Evolutionary conservation across 1,139 yeast genomes (phyloP), one percentile per base, ranked within the genome.

Genomic region (Meyerozyma sp.): DNA sequence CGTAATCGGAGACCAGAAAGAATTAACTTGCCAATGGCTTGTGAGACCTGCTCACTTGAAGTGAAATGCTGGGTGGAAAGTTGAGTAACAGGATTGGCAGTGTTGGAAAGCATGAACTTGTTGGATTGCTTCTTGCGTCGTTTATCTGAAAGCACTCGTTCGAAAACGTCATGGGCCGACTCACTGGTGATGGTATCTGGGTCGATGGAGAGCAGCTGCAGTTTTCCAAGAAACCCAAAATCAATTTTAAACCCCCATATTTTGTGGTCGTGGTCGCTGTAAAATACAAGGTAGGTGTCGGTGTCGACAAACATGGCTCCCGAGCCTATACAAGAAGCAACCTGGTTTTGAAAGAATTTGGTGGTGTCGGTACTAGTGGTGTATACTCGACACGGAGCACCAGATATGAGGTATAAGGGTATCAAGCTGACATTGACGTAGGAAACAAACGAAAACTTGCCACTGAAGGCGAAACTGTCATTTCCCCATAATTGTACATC

Each of bases 1-100:
- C 78, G 57, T 21, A 73, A 59, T 45, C 78, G 53, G 32, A 73
- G 58, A 0, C 77, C 78, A 6, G 76, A 69, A 8, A 66, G 54
- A 6, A 71, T 64, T 14, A 70, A 55, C 45, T 67, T 68, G 42
- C 60, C 63, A 25, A 70, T 57, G 9, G 69, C 68, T 43, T 57
- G 62, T 43, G 62, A 59, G 25, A 67, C 58, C 45, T 68, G 74
- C 18, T 67, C 71, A 32, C 56, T 57, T 26, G 63, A 53, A 8
- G 57, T 54, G 8, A 65, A 51, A 1, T 52, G 51, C 57, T 55
- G 65, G 10, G 57, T 47, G 13, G 40, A 44, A 8, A 45, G 43
- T 40, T 42, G 51, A 44, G 49, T 46, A 13, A 44, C n/a, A 18
- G 44, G 29, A 14, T 25, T 36, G 45, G 30, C 41, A 28, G 28